Percentiles rank a stretch among this genome's conserved stretches.
These are phyloP conservation scores for Malus fusca DNA, from an alignment of 306 rosid genomes.

Conservation along the genomic window DNA sequence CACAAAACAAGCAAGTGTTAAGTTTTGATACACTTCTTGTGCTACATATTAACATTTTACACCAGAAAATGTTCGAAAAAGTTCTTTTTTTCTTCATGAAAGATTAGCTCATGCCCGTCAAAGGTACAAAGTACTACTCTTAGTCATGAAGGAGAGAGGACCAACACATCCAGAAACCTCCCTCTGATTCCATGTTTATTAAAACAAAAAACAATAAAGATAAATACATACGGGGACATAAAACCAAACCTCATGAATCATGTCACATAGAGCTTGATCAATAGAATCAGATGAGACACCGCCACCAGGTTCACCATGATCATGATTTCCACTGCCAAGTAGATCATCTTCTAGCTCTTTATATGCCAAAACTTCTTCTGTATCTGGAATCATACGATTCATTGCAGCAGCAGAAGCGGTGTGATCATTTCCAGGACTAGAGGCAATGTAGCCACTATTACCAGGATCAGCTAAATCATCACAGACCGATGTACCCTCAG, in stretches of 20 bases:
- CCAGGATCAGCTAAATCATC: slow-evolving; percentile 7
- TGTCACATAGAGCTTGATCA: neutral
- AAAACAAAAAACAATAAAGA: too few species aligned
- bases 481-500: neutral
- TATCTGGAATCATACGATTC: slow-evolving; percentile 1
- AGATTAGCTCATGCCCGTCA: too few species aligned
- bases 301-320: neutral
- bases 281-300: neutral
- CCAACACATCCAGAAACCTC: neutral
- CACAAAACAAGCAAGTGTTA: too few species aligned
- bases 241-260: neutral
- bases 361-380: neutral
- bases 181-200: neutral
- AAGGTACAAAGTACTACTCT: too few species aligned
- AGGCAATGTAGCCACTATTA: slow-evolving; percentile 1
- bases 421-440: neutral
- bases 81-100: too few species aligned
- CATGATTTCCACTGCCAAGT: neutral
- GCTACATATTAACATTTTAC: too few species aligned
- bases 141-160: neutral
- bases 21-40: too few species aligned
- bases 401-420: neutral
- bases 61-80: too few species aligned
- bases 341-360: neutral
- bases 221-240: neutral